These are phyloP conservation scores for Fusarium redolens DNA, from an alignment of 2,329 filamentous ascomycete species.

Conservation along the genomic window DNA sequence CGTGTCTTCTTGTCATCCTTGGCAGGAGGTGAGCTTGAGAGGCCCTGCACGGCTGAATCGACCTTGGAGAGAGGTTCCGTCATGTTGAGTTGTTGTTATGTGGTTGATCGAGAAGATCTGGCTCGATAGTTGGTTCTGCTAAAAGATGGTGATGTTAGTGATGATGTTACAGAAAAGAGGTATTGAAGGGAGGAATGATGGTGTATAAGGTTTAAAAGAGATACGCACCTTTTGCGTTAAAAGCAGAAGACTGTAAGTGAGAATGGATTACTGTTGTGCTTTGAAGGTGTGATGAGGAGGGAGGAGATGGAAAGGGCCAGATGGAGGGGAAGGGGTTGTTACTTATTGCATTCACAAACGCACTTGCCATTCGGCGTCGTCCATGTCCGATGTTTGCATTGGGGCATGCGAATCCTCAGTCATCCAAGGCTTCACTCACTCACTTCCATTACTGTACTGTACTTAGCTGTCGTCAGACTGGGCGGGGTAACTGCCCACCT, in stretches of 20 bases:
- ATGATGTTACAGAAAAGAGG: conserved; percentile 3
- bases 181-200: neutral
- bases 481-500: conserved; percentile 55
- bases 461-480: conserved; percentile 57
- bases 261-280: conserved; percentile 35
- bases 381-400: conserved; percentile 22
- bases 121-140: conserved; percentile 31
- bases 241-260: conserved; percentile 41
- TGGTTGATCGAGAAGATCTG: conserved; percentile 40
- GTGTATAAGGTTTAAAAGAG: neutral
- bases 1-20: conserved; percentile 70
- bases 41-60: conserved; percentile 89
- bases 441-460: conserved; percentile 22
- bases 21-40: conserved; percentile 74
- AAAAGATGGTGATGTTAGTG: conserved; percentile 18
- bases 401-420: conserved; percentile 29
- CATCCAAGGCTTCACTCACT: conserved; percentile 23
- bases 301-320: conserved; percentile 37
- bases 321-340: conserved; percentile 49
- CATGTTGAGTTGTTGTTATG: conserved; percentile 46
- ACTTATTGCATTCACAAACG: conserved; percentile 47
- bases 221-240: conserved; percentile 39
- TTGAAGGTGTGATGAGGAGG: conserved; percentile 44
- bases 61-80: conserved; percentile 80
- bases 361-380: conserved; percentile 35